Base-by-base conservation (phyloP, 345 rosid genomes). In the Salix dunnii region DNA sequence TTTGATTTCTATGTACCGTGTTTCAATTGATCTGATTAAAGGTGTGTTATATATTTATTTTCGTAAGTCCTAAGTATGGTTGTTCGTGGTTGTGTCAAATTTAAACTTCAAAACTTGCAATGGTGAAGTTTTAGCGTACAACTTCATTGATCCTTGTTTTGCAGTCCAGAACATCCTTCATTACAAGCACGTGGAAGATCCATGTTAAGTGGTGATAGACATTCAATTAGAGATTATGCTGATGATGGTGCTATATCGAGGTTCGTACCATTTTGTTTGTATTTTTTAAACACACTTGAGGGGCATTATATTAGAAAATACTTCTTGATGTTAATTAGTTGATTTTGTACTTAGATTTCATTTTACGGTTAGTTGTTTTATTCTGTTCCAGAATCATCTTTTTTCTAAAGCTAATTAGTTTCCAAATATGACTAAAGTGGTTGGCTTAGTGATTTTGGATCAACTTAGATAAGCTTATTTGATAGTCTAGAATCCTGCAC, bases 121-220 rank as follows among this genome's bases (percentile, higher is more conserved):
- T 14, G 40, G n/a, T 28, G 31, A 30, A 49, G 18, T 27, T 36
- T 40, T 21, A 42, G 42, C 68, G 40, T 8, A 76, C 35, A 14
- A 63, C 17, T 78, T 73, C 13, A 40, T 43, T 53, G 46, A 68
- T 76, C 75, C 75, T 81, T 35, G 36, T 63, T 84, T 67, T 82
- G 81, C 92, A 94, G 98, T 85, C 98, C 98, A 60, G 97, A 93
- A 85, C 94, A 91, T 86, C 98, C 91, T 82, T 91, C 94, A 71
- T 85, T 88, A 68, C 93, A 87, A 79, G 86, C 85, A 53, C 94
- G 91, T 78, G 91, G 92, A 69, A 84, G 87, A 67, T 94, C 97
- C 81, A 87, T 90, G 89, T 88, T 95, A 78, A 88, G 97, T 72
- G 97, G 97, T 53, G 91, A 95, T 73, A 82, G 87, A 78, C 89